These are phyloP conservation scores for Candolleomyces eurysporus DNA, from an alignment of 768 basidiomycete species.

Conservation along the genomic window DNA sequence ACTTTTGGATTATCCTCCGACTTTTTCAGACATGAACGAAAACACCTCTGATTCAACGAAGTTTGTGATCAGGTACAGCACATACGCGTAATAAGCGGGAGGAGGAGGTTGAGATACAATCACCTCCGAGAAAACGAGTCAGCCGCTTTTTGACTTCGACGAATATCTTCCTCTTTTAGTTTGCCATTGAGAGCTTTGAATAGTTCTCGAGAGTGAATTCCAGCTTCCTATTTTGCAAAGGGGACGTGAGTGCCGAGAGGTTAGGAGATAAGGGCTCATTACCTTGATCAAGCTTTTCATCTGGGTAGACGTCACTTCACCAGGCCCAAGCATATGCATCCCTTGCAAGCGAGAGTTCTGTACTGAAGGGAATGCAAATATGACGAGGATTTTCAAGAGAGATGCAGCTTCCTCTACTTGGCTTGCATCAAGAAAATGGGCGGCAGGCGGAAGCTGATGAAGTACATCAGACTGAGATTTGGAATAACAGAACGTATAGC, in stretches of 20 bases:
- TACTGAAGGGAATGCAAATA: conserved; percentile 57
- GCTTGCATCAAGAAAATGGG: conserved; percentile 75
- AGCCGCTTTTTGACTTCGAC: conserved; percentile 31
- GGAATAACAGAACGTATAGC: background rate
- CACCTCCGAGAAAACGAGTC: too few relatives aligned
- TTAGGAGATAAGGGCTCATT: conserved; percentile 7
- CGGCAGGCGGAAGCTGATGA: conserved; percentile 45
- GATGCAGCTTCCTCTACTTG: conserved; percentile 68
- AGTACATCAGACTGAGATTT: background rate
- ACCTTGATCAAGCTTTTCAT: conserved; percentile 59
- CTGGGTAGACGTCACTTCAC: conserved; percentile 49
- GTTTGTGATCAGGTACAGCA: too few relatives aligned
- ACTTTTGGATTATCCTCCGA: too few relatives aligned
- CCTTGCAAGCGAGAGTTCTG: conserved; percentile 47
- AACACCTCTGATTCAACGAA: too few relatives aligned
- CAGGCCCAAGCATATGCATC: conserved; percentile 62
- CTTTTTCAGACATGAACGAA: too few relatives aligned
- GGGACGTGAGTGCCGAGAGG: background rate
- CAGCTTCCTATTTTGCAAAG: conserved; percentile 48
- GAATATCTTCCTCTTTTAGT: conserved; percentile 60
- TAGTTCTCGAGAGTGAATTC: conserved; percentile 60
- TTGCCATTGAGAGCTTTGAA: conserved; percentile 58
- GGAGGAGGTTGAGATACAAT: too few relatives aligned
- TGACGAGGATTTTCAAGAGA: conserved; percentile 55
- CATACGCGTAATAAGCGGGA: too few relatives aligned